Evolutionary conservation across 2,329 filamentous ascomycete genomes (phyloP).

Genomic region (Neofusicoccum cordaticola): DNA sequence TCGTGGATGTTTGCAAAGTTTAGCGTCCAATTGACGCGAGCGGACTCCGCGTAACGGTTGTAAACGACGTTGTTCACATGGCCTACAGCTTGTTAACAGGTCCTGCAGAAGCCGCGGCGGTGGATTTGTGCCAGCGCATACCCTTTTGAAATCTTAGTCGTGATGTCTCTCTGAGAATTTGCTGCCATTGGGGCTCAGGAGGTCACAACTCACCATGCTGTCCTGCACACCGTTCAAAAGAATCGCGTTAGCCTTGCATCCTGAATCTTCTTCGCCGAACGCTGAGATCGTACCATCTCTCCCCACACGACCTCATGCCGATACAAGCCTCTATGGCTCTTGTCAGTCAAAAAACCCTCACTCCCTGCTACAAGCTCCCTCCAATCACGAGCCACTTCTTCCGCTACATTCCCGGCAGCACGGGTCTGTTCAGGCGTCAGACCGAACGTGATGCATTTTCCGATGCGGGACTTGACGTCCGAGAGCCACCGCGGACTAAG

Average conservation of each 20-base stretch:
- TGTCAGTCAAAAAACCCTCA: constrained; percentile 70
- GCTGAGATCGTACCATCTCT: constrained; percentile 64
- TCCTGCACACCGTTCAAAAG: constrained; percentile 37
- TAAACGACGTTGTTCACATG: constrained; percentile 90
- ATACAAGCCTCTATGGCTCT: constrained; percentile 61
- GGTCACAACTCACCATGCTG: constrained; percentile 49
- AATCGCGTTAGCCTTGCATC: constrained; percentile 27
- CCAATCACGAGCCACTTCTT: constrained; percentile 55
- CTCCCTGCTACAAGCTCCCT: constrained; percentile 67
- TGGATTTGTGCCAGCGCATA: neutral
- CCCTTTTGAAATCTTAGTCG: constrained; percentile 7
- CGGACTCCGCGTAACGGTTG: constrained; percentile 78
- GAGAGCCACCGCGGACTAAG: constrained; percentile 65
- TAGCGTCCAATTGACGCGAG: constrained; percentile 72
- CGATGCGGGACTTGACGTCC: constrained; percentile 64
- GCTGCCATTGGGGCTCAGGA: neutral
- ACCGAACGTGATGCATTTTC: constrained; percentile 74
- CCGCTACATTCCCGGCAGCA: constrained; percentile 45
- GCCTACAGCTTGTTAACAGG: constrained; percentile 41
- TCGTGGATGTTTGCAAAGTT: constrained; percentile 66
- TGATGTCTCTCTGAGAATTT: neutral
- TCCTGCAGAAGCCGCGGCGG: neutral
- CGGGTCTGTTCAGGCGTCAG: constrained; percentile 57
- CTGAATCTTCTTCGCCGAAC: neutral
- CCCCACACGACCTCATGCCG: constrained; percentile 74